Evolutionary conservation across 23 red algal genomes (phyloP), one percentile per base, ranked within the genome.

Genomic region (Gracilaria vermiculophylla): DNA sequence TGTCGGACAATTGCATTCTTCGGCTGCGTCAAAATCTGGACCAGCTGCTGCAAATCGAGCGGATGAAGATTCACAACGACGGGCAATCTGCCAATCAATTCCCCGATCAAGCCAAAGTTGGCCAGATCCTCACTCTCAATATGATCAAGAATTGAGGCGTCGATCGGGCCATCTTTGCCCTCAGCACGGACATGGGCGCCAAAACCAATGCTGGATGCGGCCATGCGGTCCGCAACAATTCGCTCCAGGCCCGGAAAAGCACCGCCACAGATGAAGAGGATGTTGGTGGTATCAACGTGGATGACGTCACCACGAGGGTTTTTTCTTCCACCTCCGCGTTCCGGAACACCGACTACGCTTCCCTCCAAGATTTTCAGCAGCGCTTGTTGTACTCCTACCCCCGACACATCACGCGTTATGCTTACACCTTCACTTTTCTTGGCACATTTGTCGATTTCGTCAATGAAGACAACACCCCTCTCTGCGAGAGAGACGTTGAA

Each of bases 231-330:
- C 10, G 83, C 96, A 9, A 98, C 85, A 58, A 98, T 93, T 23
- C 84, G 78, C 33, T 98, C 96, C 17, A 98, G 83, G 33, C 96
- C 96, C 11, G 84, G 76, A 84, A 98, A 98, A 21, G 96, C 88
- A 35, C 96, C 96, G 47, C 96, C 96, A 50, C 91, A 98, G 56
- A 98, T 98, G 83, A 98, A 98, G 51, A 98, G 86, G 40, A 98
- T 98, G 53, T 94, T 94, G 45, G 72, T 87, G 19, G 96, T 98
- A 58, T 98, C 96, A 41, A 98, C 69, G 19, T 91, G 85, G 53
- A 86, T 85, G 57, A 81, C 71, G 52, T 94, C 91, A 47, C 79
- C 79, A 11, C 78, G 64, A 36, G 75, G 96, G 67, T 86, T 94
- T 72, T 88, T 98, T 73, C 83, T 69, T 56, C 75, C 96, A 37